Evolutionary conservation across 139 green algal genomes (phyloP), one percentile per base, ranked within the genome.

Genomic region (Diplosphaera chodatii): DNA sequence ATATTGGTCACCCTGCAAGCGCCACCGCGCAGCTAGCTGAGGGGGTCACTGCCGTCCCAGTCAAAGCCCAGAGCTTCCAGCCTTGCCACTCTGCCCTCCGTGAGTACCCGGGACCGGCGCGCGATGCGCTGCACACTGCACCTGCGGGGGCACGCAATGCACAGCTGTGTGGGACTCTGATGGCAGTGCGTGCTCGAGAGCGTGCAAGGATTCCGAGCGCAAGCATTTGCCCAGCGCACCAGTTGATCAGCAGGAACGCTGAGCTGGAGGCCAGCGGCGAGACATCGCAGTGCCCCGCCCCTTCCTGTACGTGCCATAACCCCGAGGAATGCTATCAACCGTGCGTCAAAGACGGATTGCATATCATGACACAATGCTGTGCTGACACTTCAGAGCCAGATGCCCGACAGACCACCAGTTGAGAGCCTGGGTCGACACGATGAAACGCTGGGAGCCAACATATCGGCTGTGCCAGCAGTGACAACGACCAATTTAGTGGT

Each of bases 51-150:
- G 1, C 84, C 86, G 0, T 55, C 85, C 85, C 85, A 93, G 77
- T 93, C 88, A 79, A 93, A 93, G 0, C 75, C 85, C 28, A 87
- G 66, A 22, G 64, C 74, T 37, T 86, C 74, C 33, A 93, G 79
- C 64, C 78, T 21, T 5, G 70, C 59, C 25, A 82, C 63, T 8
- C 85, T 66, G 16, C 78, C 69, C 16, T 74, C 40, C 0, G 63
- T 32, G 55, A 93, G 67, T 41, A 85, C 77, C 5, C 78, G 37
- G 64, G 72, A 84, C 29, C 88, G 72, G 21, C 75, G 67, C 23
- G 83, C 87, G 32, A 90, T 84, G 34, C 87, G 76, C 76, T 91
- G 86, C 6, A 91, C 74, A 18, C 67, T 72, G 68, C 73, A 78
- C 73, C 73, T 78, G 73, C 40, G 34, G 16, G 15, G 3, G 4